A percentile compares a stretch with the other conserved stretches of the same genome.
Conservation (phyloP, 306 rosid genomes). For the Trifolium subterraneum region DNA sequence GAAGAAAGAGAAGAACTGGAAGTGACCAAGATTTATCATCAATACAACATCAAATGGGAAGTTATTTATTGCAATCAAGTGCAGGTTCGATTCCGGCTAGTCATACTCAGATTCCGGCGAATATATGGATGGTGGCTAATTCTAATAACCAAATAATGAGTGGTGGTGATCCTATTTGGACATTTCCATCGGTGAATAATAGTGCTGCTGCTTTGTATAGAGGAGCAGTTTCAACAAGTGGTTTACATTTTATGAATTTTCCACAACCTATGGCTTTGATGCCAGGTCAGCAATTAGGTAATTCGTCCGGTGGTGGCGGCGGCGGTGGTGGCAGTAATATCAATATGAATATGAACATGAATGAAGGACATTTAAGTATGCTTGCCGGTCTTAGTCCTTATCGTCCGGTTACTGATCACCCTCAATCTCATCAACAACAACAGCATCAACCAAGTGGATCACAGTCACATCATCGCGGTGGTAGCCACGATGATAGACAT, state of each 20-base stretch:
- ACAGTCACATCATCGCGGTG: constrained; percentile 67
- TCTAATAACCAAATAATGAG: constrained; percentile 79
- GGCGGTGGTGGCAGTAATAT: constrained; percentile 30
- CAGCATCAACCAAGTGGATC: constrained; percentile 55
- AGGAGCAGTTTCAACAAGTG: constrained; percentile 71
- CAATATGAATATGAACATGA: constrained; percentile 41
- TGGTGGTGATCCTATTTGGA: constrained; percentile 94
- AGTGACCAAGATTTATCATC: constrained; percentile 55
- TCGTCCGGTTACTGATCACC: constrained; percentile 63
- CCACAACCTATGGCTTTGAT: constrained; percentile 73
- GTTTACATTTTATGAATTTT: constrained; percentile 92
- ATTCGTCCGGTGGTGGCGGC: constrained; percentile 4
- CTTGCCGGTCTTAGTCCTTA: constrained; percentile 75
- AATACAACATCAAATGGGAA: constrained; percentile 68
- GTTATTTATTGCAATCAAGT: constrained; percentile 67
- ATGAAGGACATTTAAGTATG: constrained; percentile 72
- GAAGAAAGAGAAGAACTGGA: constrained; percentile 43
- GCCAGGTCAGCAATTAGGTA: constrained; percentile 71
- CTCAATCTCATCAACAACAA: background rate
- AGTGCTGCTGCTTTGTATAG: constrained; percentile 62
- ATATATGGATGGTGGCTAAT: constrained; percentile 87
- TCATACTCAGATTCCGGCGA: constrained; percentile 76
- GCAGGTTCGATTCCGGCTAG: constrained; percentile 69
- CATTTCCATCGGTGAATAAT: constrained; percentile 67
- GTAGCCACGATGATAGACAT: constrained; percentile 58